Conservation (phyloP, 202 grass and related monocot species). For the Brachypodium distachyon region DNA sequence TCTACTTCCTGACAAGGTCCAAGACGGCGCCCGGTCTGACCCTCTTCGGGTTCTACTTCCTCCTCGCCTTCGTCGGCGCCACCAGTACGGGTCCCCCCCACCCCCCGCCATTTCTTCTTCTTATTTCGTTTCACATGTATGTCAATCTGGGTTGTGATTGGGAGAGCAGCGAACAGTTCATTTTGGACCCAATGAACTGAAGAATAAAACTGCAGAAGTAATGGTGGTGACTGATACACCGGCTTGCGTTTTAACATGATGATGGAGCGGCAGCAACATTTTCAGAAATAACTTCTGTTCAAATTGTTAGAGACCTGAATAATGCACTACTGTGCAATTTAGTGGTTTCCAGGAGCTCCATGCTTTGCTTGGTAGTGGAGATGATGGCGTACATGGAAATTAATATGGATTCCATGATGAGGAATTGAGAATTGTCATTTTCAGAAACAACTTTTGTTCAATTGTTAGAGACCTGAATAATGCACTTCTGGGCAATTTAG, state of each 20-base stretch:
- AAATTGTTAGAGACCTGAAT: not conserved
- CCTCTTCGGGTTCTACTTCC: slow-evolving; percentile 95
- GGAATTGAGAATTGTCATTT: not conserved
- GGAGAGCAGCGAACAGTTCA: no score
- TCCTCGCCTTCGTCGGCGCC: slow-evolving; percentile 87
- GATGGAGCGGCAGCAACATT: not conserved
- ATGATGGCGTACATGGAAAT: not conserved
- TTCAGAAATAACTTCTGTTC: not conserved
- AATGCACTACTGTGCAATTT: not conserved
- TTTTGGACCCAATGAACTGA: no score
- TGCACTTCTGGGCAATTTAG: no score
- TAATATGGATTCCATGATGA: not conserved
- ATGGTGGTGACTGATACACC: not conserved
- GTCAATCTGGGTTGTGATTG: not conserved
- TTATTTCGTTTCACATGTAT: not conserved
- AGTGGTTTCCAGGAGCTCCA: not conserved
- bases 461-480: no score
- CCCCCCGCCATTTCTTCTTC: not conserved
- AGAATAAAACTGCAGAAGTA: no score
- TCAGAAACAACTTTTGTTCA: no score
- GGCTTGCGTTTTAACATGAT: not conserved
- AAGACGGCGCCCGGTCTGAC: slow-evolving; percentile 78
- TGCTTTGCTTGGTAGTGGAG: not conserved
- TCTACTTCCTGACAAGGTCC: slow-evolving; percentile 88
- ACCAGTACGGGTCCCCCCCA: slow-evolving; percentile 49